These are phyloP conservation scores for Jasminum sambac DNA, from an alignment of 257 asterid genomes.

Conservation along the genomic window DNA sequence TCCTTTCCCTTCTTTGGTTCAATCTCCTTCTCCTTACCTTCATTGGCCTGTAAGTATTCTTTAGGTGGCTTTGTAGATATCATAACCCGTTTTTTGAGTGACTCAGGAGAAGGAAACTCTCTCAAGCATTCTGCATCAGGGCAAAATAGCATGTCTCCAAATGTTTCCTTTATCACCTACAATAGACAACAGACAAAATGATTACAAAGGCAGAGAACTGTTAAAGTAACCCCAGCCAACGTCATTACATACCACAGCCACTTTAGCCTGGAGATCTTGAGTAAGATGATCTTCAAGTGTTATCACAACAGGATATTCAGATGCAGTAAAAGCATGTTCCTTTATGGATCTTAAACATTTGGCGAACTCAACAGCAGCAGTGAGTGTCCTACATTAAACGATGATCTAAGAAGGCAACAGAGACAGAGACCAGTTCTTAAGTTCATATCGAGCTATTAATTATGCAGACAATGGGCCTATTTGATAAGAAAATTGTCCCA, in stretches of 20 bases:
- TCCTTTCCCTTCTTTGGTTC: conserved; percentile 36
- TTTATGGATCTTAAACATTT: conserved; percentile 60
- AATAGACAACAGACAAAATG: conserved; percentile 21
- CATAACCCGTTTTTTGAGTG: conserved; percentile 51
- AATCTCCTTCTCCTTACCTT: conserved; percentile 33
- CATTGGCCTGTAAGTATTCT: conserved; percentile 58
- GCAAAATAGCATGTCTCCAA: conserved; percentile 55
- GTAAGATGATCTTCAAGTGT: conserved; percentile 72
- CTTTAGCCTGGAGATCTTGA: conserved; percentile 61
- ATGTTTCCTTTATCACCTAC: conserved; percentile 58
- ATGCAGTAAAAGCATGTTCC: conserved; percentile 57
- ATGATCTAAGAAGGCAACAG: conserved; percentile 14
- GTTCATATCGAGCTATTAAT: conserved; percentile 9
- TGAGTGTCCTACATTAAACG: conserved; percentile 48
- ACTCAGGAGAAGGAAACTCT: conserved; percentile 60
- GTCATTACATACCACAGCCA: conserved; percentile 51
- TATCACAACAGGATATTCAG: conserved; percentile 65
- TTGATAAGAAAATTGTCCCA: conserved; percentile 8
- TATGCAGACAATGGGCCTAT: background rate
- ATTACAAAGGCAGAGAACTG: conserved; percentile 20
- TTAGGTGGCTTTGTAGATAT: conserved; percentile 74
- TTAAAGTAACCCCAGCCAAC: conserved; percentile 10
- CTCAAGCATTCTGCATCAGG: conserved; percentile 48
- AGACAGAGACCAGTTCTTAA: conserved; percentile 10
- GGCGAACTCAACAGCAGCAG: conserved; percentile 55